A percentile compares a stretch with the other conserved stretches of the same genome.
Evolutionary conservation across 2,329 filamentous ascomycete genomes (phyloP).

Genomic region (Fusarium tjaetaba): DNA sequence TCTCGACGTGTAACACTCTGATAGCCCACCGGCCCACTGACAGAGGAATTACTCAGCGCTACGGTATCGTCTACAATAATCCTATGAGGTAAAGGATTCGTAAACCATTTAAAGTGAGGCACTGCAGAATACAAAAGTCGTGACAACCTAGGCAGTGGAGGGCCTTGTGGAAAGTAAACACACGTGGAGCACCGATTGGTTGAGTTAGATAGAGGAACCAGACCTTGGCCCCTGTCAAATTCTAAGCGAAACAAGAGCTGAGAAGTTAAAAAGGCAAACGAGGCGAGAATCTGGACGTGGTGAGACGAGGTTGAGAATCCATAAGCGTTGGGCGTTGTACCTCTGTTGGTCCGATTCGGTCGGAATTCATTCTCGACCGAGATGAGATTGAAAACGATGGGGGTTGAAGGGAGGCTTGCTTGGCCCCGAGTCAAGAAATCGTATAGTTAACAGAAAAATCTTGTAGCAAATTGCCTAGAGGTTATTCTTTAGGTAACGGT

Average conservation of each 20-base stretch:
- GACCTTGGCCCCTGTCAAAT: constrained; percentile 21
- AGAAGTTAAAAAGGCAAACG: constrained; percentile 5
- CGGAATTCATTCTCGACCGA: constrained; percentile 20
- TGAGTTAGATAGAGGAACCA: constrained; percentile 2
- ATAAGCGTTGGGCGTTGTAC: constrained; percentile 7
- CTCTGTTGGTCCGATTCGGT: constrained; percentile 22
- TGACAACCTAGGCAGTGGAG: constrained; percentile 3
- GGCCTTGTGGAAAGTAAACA: constrained; percentile 11
- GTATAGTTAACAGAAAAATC: background rate
- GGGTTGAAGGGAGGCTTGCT: background rate
- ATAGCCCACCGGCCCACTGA: constrained; percentile 14
- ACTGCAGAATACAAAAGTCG: constrained; percentile 3
- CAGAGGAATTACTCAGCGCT: constrained; percentile 1
- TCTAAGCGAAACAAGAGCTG: constrained; percentile 21
- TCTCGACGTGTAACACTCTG: constrained; percentile 11
- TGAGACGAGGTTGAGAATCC: constrained; percentile 9
- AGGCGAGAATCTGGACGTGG: constrained; percentile 7
- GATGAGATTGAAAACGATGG: constrained; percentile 9
- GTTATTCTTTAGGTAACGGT: constrained; percentile 27
- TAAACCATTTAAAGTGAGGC: constrained; percentile 1
- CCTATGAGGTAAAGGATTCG: background rate
- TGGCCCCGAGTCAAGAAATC: background rate
- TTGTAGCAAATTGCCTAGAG: background rate
- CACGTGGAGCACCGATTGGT: constrained; percentile 39
- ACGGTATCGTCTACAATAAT: background rate